phyloP scores from a whole-genome alignment of 2,329 filamentous ascomycete genomes.

The Lachnellula subtilissima region DNA sequence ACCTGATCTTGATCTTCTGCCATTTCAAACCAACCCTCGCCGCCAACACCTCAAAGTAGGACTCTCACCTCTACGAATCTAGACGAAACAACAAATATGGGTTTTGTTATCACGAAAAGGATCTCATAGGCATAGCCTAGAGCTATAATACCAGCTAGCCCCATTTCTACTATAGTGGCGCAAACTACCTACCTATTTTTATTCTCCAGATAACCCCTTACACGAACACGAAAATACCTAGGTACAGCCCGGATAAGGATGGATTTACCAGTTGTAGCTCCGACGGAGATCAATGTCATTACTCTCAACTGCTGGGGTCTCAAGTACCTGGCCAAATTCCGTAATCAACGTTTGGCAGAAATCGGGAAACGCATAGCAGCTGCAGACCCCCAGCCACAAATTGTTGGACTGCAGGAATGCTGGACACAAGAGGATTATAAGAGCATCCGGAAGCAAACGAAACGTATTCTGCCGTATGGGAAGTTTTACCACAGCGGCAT shows the following conservation, averaged over 20 bases:
- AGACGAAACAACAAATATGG: no score
- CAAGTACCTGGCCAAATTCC: conserved; percentile 75
- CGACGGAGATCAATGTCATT: conserved; percentile 65
- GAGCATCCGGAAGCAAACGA: conserved; percentile 68
- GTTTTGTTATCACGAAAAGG: conserved; percentile 7
- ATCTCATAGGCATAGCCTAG: conserved; percentile 4
- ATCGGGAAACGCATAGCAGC: conserved; percentile 76
- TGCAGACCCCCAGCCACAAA: conserved; percentile 65
- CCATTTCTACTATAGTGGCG: background rate
- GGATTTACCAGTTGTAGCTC: conserved; percentile 34
- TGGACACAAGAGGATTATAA: conserved; percentile 84
- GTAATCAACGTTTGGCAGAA: conserved; percentile 71
- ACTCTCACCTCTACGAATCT: no score
- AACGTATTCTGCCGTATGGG: conserved; percentile 72
- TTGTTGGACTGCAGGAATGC: conserved; percentile 93
- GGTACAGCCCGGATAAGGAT: conserved; percentile 10
- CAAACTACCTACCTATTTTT: background rate
- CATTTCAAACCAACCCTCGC: no score
- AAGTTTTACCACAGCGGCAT: conserved; percentile 92
- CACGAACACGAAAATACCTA: background rate
- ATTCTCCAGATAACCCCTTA: background rate
- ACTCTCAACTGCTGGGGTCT: conserved; percentile 98
- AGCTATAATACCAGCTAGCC: no score
- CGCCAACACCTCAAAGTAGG: no score
- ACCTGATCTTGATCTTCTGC: no score